These are phyloP conservation scores for Brassica carinata DNA, from an alignment of 345 rosid species.

Conservation along the genomic window DNA sequence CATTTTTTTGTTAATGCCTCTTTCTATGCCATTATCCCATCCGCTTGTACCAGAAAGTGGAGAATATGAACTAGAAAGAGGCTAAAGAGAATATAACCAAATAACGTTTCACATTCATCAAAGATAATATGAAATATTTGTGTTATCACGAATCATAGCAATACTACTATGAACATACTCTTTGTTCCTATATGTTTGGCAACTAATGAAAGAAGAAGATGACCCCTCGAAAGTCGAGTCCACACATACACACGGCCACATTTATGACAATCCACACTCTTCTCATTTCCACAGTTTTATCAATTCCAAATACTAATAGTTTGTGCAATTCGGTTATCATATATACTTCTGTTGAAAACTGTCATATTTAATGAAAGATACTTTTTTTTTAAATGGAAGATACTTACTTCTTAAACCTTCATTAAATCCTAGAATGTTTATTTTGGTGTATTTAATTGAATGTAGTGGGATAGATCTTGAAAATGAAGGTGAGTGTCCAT, in stretches of 20 bases:
- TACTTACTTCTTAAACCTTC: slow-evolving; percentile 11
- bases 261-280: slow-evolving; percentile 28
- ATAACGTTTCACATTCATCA: slow-evolving; percentile 23
- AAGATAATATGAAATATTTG: slow-evolving; percentile 30
- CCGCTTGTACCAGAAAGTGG: slow-evolving; percentile 27
- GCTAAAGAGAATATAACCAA: slow-evolving; percentile 32
- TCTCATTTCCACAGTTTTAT: slow-evolving; percentile 12
- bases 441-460: slow-evolving; percentile 17
- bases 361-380: slow-evolving; percentile 22
- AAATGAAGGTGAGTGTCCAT: slow-evolving; percentile 32
- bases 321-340: slow-evolving; percentile 9
- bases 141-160: not conserved
- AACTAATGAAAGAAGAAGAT: slow-evolving; percentile 13
- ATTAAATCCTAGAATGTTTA: not conserved
- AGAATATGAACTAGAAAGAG: slow-evolving; percentile 35
- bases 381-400: slow-evolving; percentile 8
- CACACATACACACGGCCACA: slow-evolving; percentile 40
- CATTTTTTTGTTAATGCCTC: not conserved
- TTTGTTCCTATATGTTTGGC: slow-evolving; percentile 33
- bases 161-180: slow-evolving; percentile 24
- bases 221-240: slow-evolving; percentile 33
- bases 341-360: not conserved
- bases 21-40: slow-evolving; percentile 18
- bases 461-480: slow-evolving; percentile 28
- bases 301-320: not conserved